These are phyloP conservation scores for Entomortierella lignicola DNA, from an alignment of 192 early-diverging fungal species.

Conservation along the genomic window DNA sequence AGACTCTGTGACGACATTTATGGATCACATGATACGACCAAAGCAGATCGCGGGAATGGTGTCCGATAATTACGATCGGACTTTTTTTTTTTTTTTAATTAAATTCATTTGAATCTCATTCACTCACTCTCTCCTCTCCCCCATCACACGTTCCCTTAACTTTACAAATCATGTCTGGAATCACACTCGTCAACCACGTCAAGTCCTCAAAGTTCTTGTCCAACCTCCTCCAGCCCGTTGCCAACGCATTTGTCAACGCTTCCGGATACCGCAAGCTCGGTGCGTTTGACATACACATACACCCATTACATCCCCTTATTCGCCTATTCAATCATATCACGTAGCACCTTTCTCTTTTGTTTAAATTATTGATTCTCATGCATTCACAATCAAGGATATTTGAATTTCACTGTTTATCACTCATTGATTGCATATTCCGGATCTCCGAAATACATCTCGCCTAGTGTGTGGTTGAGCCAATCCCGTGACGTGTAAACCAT, in stretches of 20 bases:
- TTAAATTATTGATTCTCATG: no score
- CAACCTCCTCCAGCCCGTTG: slow-evolving; percentile 66
- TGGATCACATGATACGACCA: neutral
- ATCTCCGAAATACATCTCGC: neutral
- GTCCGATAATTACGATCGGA: neutral
- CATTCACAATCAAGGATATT: neutral
- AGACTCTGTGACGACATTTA: neutral
- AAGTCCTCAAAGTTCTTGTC: slow-evolving; percentile 67
- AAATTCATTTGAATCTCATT: neutral
- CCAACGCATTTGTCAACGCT: slow-evolving; percentile 73
- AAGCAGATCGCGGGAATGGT: neutral
- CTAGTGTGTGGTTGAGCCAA: neutral
- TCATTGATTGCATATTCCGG: neutral
- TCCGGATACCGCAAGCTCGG: slow-evolving; percentile 79
- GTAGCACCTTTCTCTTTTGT: neutral
- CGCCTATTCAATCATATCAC: neutral
- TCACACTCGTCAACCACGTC: slow-evolving; percentile 62
- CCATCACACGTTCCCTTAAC: neutral
- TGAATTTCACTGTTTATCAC: neutral
- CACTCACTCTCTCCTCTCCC: slow-evolving; percentile 3
- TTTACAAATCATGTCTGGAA: slow-evolving; percentile 49
- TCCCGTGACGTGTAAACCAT: neutral
- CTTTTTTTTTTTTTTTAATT: neutral
- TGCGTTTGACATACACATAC: slow-evolving; percentile 51
- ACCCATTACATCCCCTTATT: neutral